phyloP scores from a whole-genome alignment of 306 rosid genomes.

The Vigna hirtella region DNA sequence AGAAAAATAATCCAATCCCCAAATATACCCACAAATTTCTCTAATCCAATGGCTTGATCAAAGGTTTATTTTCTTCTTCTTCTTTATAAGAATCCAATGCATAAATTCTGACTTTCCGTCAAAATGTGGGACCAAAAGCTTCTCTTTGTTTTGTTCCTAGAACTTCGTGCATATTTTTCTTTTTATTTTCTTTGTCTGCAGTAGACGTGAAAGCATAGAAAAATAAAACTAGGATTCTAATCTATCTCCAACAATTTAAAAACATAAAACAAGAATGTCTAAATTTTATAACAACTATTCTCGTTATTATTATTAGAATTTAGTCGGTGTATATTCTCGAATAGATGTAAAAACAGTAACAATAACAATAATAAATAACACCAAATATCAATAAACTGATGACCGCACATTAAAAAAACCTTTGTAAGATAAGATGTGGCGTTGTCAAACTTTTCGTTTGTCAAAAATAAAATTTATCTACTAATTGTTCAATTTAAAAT shows the following conservation, averaged over 20 bases:
- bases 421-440: too few species aligned
- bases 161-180: not conserved
- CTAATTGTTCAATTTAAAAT: too few species aligned
- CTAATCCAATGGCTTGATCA: conserved; percentile 4
- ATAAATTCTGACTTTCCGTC: conserved; percentile 52
- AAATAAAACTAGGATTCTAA: not conserved
- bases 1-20: conserved; percentile 46
- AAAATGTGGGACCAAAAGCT: conserved; percentile 66
- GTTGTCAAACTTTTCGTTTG: too few species aligned
- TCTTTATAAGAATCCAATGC: conserved; percentile 60
- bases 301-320: too few species aligned
- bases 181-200: not conserved
- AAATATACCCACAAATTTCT: conserved; percentile 58
- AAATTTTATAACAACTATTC: too few species aligned
- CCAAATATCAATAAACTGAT: too few species aligned
- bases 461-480: too few species aligned
- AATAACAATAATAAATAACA: too few species aligned
- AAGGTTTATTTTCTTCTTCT: not conserved
- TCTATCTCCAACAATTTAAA: not conserved
- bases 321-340: too few species aligned
- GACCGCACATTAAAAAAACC: too few species aligned
- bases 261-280: too few species aligned
- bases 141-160: conserved; percentile 23
- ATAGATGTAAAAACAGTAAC: too few species aligned
- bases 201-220: not conserved